Conservation (phyloP, 345 rosid species). For the Pugionium cornutum region DNA sequence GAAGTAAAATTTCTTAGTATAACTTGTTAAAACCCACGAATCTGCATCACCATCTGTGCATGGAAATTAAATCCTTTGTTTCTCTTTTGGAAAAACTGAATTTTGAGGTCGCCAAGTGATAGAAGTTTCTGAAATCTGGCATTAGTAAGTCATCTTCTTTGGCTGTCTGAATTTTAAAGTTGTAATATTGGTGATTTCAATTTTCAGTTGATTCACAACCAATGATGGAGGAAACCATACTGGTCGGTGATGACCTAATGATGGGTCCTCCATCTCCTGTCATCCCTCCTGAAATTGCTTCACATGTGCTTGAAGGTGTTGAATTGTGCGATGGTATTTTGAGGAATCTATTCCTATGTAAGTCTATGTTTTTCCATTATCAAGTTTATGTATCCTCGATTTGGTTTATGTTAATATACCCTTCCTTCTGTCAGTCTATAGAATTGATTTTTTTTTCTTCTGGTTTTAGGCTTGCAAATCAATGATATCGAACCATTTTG, state of each 20-base stretch:
- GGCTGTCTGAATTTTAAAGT: not conserved
- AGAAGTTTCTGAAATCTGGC: not conserved
- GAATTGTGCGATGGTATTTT: conserved; percentile 79
- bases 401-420: not conserved
- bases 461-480: conserved; percentile 66
- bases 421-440: too few species aligned
- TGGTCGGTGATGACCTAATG: conserved; percentile 95
- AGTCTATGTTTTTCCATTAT: conserved; percentile 35
- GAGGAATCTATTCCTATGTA: conserved; percentile 84
- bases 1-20: too few species aligned
- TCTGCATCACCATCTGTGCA: too few species aligned
- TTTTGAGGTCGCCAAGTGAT: not conserved
- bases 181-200: not conserved
- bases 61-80: too few species aligned
- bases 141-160: not conserved
- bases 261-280: conserved; percentile 87
- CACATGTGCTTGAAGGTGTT: conserved; percentile 85
- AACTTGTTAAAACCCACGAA: not conserved
- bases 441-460: not conserved
- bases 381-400: not conserved
- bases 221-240: conserved; percentile 83
- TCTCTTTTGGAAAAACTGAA: too few species aligned
- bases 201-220: conserved; percentile 81
- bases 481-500: conserved; percentile 87
- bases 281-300: conserved; percentile 86